These are phyloP conservation scores for Colletotrichum noveboracense DNA, from an alignment of 2,329 filamentous ascomycete genomes.

Conservation along the genomic window DNA sequence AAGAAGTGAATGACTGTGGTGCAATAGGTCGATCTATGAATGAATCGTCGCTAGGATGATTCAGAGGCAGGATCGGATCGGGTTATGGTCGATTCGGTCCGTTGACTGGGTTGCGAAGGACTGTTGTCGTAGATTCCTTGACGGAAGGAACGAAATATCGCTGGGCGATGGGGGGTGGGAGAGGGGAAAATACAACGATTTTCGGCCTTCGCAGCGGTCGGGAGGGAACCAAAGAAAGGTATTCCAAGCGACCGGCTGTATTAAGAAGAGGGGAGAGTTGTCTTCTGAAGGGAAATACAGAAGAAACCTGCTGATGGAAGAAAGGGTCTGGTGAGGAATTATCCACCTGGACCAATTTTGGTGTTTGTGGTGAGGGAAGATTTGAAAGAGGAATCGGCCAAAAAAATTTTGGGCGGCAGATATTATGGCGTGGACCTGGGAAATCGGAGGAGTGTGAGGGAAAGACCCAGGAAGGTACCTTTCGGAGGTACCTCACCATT, in stretches of 20 bases:
- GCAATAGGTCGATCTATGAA: background rate
- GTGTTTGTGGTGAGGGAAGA: constrained; percentile 24
- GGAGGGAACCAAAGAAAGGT: constrained; percentile 17
- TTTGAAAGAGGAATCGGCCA: constrained; percentile 11
- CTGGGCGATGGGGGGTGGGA: constrained; percentile 12
- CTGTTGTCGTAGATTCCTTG: constrained; percentile 12
- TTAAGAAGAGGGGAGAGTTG: constrained; percentile 24
- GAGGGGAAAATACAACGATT: constrained; percentile 10
- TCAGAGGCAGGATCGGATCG: background rate
- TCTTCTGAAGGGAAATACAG: constrained; percentile 26
- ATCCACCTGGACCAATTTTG: constrained; percentile 23
- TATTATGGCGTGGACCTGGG: constrained; percentile 20
- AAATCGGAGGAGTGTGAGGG: constrained; percentile 3
- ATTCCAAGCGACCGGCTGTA: constrained; percentile 1
- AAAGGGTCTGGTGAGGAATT: constrained; percentile 22
- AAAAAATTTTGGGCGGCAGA: constrained; percentile 23
- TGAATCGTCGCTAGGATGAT: background rate
- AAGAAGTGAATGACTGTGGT: constrained; percentile 20
- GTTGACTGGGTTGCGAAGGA: constrained; percentile 2
- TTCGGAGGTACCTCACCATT: constrained; percentile 5
- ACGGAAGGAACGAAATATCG: constrained; percentile 23
- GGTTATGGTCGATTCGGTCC: constrained; percentile 3
- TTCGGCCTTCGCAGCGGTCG: constrained; percentile 12
- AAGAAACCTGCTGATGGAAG: constrained; percentile 24
- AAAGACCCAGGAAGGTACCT: constrained; percentile 16